Base-by-base conservation (phyloP, 1,284 basidiomycete genomes). In the Fomitopsis schrenkii region DNA sequence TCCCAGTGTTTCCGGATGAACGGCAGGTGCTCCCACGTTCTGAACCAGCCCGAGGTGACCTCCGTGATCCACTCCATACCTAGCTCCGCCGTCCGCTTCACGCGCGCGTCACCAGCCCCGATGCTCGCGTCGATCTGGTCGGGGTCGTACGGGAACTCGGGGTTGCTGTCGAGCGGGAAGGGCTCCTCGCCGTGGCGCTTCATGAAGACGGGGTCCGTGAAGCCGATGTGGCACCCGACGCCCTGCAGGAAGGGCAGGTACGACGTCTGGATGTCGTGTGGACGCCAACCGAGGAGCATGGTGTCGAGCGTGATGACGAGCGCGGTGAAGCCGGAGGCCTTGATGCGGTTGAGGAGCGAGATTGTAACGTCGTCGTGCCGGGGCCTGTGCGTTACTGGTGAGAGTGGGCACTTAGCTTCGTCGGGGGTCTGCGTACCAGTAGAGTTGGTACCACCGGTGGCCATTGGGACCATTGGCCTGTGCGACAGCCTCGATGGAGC, bases 401-500 rank as follows among this genome's bases (percentile, higher is more conserved):
- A 30, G 26, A 12, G 17, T 14, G 26, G 14, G 15, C 15, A 33
- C 14, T 30, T 3, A 10, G 38, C 26, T 4, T 12, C 10, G 28
- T 50, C 14, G 12, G 1, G 8, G 15, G 14, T 8, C 17, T 8
- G 42, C 70, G 61, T 54, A 83, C 87, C 88, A 91, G 72, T 94
- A 94, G 8, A 94, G 81, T 73, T 95, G 92, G 74, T 84, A 95
- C 86, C 87, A 94, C 30, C 91, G 79, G 35, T 83, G 77, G 0
- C 83, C 79, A 59, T 50, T 50, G 28, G 80, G 74, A 1, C 84
- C 87, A 62, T 87, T 91, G 1, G 83, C 88, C 59, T 78, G 74
- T 5, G 85, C 91, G 1, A 92, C 85, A 41, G 85, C 84, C 71
- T 94, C 92, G 66, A 94, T 88, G 10, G 86, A 83, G 30, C 86